Conservation (phyloP, 257 asterid species). For the Solanum habrochaites region DNA sequence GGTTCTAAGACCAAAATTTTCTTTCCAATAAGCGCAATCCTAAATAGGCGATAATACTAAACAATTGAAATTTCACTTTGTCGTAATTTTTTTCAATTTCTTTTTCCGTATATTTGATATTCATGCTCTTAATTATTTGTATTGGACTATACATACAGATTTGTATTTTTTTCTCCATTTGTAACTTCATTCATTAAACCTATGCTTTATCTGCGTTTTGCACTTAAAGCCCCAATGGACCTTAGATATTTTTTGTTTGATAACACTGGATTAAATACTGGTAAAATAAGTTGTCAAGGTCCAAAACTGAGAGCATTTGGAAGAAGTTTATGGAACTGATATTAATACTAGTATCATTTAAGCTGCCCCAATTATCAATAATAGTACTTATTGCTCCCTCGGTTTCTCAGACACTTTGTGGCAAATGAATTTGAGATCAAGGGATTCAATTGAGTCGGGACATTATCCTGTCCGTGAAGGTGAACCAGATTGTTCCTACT, state of each 20-base stretch:
- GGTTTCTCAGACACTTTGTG: conserved; percentile 45
- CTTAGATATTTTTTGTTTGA: neutral
- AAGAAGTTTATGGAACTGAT: neutral
- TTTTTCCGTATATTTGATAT: neutral
- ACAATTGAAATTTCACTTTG: neutral
- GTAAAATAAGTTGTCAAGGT: neutral
- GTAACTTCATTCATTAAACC: neutral
- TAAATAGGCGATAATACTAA: neutral
- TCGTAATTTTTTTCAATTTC: neutral
- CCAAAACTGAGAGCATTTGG: neutral
- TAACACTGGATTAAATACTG: neutral
- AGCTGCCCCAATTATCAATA: neutral
- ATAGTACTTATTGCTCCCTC: conserved; percentile 9
- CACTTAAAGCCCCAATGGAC: neutral
- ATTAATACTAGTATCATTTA: neutral
- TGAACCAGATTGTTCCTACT: conserved; percentile 79
- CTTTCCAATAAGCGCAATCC: neutral
- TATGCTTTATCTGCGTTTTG: neutral
- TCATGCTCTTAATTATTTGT: neutral
- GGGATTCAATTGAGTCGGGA: conserved; percentile 61
- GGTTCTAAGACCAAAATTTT: neutral
- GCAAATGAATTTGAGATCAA: conserved; percentile 65
- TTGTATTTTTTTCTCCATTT: neutral
- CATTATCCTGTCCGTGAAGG: conserved; percentile 81
- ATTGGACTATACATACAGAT: neutral